phyloP scores from a whole-genome alignment of 169 alveolate species.

The Cyclospora cayetanensis region DNA sequence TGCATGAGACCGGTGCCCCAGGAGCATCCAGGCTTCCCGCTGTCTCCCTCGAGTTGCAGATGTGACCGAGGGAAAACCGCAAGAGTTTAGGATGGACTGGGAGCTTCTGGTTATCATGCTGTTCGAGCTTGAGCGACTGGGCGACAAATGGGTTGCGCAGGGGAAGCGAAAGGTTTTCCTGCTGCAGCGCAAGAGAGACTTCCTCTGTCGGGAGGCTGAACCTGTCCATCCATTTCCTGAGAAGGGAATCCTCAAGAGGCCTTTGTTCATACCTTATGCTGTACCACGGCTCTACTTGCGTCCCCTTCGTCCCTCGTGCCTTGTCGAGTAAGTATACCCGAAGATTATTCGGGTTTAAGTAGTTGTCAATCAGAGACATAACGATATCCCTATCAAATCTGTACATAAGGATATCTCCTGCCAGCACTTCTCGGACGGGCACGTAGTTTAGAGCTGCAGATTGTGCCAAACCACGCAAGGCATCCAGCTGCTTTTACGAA shows the following conservation, averaged over 20 bases:
- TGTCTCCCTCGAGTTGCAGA: not conserved
- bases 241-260: not conserved
- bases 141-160: not conserved
- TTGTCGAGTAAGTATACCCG: constrained; percentile 22
- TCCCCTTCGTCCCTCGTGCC: not conserved
- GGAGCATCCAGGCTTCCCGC: not conserved
- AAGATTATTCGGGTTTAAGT: not conserved
- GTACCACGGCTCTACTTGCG: not conserved
- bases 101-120: not conserved
- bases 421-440: constrained; percentile 37
- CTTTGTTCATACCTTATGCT: not conserved
- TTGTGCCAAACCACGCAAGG: not conserved
- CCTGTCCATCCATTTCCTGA: not conserved
- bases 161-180: not conserved
- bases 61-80: not conserved
- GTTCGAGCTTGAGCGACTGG: not conserved
- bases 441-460: constrained; percentile 42
- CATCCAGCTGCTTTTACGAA: no score
- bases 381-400: not conserved
- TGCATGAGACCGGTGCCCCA: not conserved
- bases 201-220: not conserved
- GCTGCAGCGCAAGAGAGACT: not conserved
- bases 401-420: constrained; percentile 22
- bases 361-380: not conserved
- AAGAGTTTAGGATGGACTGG: not conserved